Conservation (phyloP, 305 asterid species). For the Fraxinus sp. region DNA sequence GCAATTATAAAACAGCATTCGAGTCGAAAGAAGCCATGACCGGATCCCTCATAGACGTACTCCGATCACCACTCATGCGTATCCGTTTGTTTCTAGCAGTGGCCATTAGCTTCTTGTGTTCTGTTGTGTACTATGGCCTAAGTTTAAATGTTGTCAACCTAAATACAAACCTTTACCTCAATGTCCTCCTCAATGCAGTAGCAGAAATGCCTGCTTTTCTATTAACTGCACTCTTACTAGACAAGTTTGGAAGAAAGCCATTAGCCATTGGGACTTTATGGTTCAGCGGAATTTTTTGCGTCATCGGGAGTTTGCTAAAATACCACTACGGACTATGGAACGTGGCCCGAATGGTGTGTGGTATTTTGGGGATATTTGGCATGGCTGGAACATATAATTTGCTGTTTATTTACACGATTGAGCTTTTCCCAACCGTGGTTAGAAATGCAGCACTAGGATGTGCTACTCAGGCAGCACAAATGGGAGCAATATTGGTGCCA, state of each 20-base stretch:
- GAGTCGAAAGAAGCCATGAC: conserved; percentile 37
- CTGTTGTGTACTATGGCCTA: conserved; percentile 77
- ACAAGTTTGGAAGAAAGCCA: conserved; percentile 67
- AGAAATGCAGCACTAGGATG: conserved; percentile 64
- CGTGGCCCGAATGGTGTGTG: conserved; percentile 50
- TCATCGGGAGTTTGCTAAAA: conserved; percentile 44
- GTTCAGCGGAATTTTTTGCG: conserved; percentile 67
- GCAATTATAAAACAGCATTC: not conserved
- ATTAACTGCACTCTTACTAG: conserved; percentile 58
- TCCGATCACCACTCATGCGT: conserved; percentile 50
- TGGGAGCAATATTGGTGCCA: conserved; percentile 84
- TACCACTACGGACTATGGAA: conserved; percentile 40
- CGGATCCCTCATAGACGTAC: conserved; percentile 66
- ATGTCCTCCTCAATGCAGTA: conserved; percentile 60
- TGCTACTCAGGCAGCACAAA: conserved; percentile 77
- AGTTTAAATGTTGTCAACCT: conserved; percentile 77
- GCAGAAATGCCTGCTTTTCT: conserved; percentile 84
- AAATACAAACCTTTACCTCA: conserved; percentile 72
- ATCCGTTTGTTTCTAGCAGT: conserved; percentile 61
- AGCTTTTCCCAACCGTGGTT: conserved; percentile 75
- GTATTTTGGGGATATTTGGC: conserved; percentile 73
- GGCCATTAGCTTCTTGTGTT: conserved; percentile 64
- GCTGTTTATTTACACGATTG: conserved; percentile 66
- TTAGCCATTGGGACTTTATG: conserved; percentile 67
- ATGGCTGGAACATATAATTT: conserved; percentile 86